phyloP scores from a whole-genome alignment of 108 stramenopile genomes.

The Conticribra guillardii region DNA sequence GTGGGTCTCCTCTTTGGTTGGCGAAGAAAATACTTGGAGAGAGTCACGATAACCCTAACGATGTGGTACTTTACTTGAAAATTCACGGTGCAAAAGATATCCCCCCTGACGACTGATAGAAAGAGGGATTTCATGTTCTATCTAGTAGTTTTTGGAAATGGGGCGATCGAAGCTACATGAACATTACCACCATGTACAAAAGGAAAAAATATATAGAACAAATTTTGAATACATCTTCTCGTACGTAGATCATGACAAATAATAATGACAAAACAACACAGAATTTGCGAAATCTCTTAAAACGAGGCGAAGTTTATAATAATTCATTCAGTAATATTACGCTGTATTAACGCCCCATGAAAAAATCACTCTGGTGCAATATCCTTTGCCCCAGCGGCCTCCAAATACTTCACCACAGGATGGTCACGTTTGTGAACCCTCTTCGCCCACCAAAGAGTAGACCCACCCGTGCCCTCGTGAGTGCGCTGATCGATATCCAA shows the following conservation, averaged over 20 bases:
- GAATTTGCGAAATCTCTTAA: no score
- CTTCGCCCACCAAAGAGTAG: slow-evolving; percentile 73
- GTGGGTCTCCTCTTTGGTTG: slow-evolving; percentile 48
- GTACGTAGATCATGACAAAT: no score
- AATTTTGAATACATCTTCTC: no score
- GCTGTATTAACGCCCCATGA: not conserved
- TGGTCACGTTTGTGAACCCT: slow-evolving; percentile 37
- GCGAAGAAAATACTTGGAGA: slow-evolving; percentile 37
- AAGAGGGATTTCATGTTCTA: no score
- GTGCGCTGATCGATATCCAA: slow-evolving; percentile 66
- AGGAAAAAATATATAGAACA: no score
- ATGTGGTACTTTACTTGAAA: slow-evolving; percentile 28
- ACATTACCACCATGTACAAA: no score
- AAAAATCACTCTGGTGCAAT: slow-evolving; percentile 35
- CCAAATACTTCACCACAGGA: slow-evolving; percentile 42
- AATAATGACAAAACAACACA: no score
- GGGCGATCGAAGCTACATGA: no score
- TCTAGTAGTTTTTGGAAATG: no score
- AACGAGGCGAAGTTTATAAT: not conserved
- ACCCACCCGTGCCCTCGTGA: slow-evolving; percentile 63
- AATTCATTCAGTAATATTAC: not conserved
- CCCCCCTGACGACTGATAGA: slow-evolving; percentile 23
- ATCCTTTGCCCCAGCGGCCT: slow-evolving; percentile 42
- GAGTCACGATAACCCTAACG: no score
- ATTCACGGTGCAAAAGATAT: slow-evolving; percentile 26